Base-by-base conservation (phyloP, 768 basidiomycete genomes). In the Boletales sp. region DNA sequence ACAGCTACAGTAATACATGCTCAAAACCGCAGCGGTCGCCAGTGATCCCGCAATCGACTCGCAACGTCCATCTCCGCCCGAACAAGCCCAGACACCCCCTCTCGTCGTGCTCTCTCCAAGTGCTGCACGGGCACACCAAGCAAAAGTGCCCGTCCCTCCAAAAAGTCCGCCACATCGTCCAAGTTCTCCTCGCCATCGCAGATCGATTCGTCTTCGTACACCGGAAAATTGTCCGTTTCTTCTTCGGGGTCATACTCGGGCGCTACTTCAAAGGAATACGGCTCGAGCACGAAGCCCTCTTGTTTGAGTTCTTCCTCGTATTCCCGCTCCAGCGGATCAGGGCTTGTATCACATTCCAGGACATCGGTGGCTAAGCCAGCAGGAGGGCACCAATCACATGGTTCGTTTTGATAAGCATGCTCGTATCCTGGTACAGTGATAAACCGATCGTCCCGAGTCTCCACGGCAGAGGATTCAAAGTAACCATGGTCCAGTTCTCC, bases 51-150 rank as follows among this genome's bases (percentile, higher is more conserved):
- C 54, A 89, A 62, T 41, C 57, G 64, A 48, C 68, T 77, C 12
- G 75, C 84, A 8, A 89, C 86, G 62, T 85, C 82, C 43, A 71
- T 72, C 65, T 89, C 87, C 7, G 72, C 79, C n/a, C 63, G 64
- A 15, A 71, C 66, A 19, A 80, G 53, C 34, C 67, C 68, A n/a
- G 59, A 57, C 41, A 51, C 7, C n/a, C 52, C 46, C 25, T 51
- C 57, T 17, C 17, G 35, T 42, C 32, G 45, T 36, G 28, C 34
- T 45, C 54, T 44, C 52, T 34, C 51, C 32, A 28, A 58, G 17
- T 21, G 11, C 14, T 37, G 34, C n/a, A 32, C 50, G 15, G 64
- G 49, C 5, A 71, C 58, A 5, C 79, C 79, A 51, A 72, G 58
- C 30, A 85, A 65, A 48, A 84, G 57, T 5, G 74, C 72, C 3